Evolutionary conservation across 805 yeast species (phyloP), one percentile per base, ranked within the genome.

Genomic region (Saturnispora sanitii): DNA sequence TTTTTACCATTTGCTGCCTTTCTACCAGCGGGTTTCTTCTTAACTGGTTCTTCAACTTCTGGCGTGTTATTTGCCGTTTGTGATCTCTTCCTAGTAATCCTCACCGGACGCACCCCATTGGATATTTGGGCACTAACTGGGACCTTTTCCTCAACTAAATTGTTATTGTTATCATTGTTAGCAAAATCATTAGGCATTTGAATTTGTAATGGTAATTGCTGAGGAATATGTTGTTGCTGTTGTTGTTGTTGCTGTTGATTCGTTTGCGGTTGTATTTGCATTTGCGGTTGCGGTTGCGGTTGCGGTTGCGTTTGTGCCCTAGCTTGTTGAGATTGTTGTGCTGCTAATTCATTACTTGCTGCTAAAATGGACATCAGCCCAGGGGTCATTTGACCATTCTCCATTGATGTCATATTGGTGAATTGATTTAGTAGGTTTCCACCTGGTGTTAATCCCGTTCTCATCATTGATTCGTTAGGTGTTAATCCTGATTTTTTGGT

Each of bases 381-480:
- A n/a, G 42, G 42, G 4, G 42, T 40, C 21, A 40, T 31, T 16
- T 33, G 34, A 3, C 42, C 38, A 29, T 39, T 33, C 7, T 33
- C 42, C 21, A 36, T n/a, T 17, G 38, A 15, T n/a, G 18, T 15
- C 18, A 40, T 8, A 12, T 17, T 21, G 19, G 30, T 11, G 15
- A 40, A 28, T 19, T 31, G 41, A 16, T 22, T 34, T 30, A 40
- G 21, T 4, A 40, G 13, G n/a, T 29, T 40, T 8, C 42, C 42
- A 2, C 78, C 83, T 0, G 88, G 88, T 0, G 88, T 79, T 21
- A 80, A 56, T 0, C 92, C 90, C 0, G 83, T 67, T 48, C 94
- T 67, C 37, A 84, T 49, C 37, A 77, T 71, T 4, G 85, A 73
- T 54, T 83, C 94, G 56, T 78, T 82, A 3, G 92, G 92, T 0